Conservation (phyloP, 108 stramenopile species). For the Nitzschia palea region DNA sequence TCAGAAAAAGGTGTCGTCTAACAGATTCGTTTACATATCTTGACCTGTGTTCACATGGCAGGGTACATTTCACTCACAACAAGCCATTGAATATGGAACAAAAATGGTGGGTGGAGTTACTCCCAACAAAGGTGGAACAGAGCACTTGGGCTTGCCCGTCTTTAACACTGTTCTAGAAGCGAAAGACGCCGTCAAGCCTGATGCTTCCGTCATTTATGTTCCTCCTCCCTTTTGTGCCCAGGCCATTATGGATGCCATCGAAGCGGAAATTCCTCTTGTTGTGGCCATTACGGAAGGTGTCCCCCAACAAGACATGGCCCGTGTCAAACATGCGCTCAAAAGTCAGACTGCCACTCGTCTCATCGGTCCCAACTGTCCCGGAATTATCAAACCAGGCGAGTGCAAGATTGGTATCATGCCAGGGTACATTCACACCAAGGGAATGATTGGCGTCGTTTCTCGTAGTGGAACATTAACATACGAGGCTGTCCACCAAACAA, state of each 20-base stretch:
- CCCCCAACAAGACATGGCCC: slow-evolving; percentile 99
- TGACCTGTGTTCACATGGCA: no score
- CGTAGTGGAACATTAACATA: slow-evolving; percentile 97
- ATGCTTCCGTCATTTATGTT: slow-evolving; percentile 99
- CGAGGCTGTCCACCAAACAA: slow-evolving; percentile 98
- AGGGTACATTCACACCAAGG: slow-evolving; percentile 96
- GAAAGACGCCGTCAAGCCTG: slow-evolving; percentile 81
- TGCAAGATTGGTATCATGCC: slow-evolving; percentile 99
- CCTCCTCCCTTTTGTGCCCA: slow-evolving; percentile 95
- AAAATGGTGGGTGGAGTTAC: slow-evolving; percentile 98
- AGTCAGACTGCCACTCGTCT: slow-evolving; percentile 85
- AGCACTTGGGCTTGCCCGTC: slow-evolving; percentile 95
- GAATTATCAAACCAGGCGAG: slow-evolving; percentile 99
- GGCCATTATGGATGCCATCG: slow-evolving; percentile 95
- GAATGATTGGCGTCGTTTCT: slow-evolving; percentile 97
- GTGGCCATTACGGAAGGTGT: slow-evolving; percentile 99
- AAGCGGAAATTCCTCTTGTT: slow-evolving; percentile 95
- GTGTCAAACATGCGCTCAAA: slow-evolving; percentile 88
- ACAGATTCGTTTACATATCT: no score
- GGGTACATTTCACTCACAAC: slow-evolving; percentile 83
- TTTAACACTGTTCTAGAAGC: slow-evolving; percentile 94
- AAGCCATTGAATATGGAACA: slow-evolving; percentile 99
- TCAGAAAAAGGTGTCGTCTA: no score
- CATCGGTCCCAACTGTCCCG: slow-evolving; percentile 99
- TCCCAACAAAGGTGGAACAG: slow-evolving; percentile 93